These are phyloP conservation scores for Nothopassalora personata DNA, from an alignment of 2,329 filamentous ascomycete genomes.

Conservation along the genomic window DNA sequence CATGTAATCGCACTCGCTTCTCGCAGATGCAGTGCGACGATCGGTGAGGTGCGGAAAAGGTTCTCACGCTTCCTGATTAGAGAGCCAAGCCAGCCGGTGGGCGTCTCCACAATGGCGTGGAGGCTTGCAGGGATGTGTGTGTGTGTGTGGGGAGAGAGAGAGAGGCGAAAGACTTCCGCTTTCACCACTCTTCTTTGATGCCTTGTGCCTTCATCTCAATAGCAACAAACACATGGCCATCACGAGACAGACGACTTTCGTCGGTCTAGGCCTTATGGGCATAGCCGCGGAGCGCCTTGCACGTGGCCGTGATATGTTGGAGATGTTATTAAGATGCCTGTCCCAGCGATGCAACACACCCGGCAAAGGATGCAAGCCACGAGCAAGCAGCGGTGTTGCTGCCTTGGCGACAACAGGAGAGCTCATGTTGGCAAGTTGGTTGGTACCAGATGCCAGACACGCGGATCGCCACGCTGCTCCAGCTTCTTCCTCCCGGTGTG, in stretches of 20 bases:
- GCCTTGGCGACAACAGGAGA: background rate
- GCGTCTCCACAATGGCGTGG: background rate
- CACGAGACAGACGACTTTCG: background rate
- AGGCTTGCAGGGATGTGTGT: background rate
- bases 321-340: background rate
- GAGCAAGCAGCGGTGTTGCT: too few species aligned
- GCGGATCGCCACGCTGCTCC: background rate
- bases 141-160: background rate
- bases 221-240: background rate
- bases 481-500: constrained; percentile 7
- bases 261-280: background rate
- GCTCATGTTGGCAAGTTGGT: constrained; percentile 4
- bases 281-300: background rate
- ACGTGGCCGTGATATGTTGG: background rate
- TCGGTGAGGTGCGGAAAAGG: background rate
- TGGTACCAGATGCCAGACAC: background rate
- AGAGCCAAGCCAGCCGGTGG: background rate
- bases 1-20: background rate
- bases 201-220: background rate
- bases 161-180: background rate
- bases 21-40: background rate
- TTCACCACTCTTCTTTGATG: background rate
- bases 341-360: background rate
- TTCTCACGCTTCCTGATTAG: background rate
- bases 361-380: background rate